A percentile compares a stretch with the other conserved stretches of the same genome.
Conservation (phyloP, 2,329 filamentous ascomycete species). For the Microdochium bolleyi region DNA sequence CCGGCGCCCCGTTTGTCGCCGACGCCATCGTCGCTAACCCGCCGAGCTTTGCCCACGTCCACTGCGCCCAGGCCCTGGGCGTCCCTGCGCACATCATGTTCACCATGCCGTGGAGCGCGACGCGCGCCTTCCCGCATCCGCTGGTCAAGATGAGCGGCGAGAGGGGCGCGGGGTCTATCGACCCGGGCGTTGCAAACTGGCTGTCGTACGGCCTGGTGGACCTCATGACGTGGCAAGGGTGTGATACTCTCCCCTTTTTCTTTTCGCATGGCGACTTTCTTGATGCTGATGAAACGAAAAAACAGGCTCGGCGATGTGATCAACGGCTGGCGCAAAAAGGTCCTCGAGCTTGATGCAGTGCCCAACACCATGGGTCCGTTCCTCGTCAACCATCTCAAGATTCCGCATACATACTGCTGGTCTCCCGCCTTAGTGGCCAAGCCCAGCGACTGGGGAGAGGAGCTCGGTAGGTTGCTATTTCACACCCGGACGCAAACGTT, state of each 20-base stretch:
- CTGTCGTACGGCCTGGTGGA: slow-evolving; percentile 74
- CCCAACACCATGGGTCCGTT: slow-evolving; percentile 73
- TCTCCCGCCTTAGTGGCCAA: slow-evolving; percentile 74
- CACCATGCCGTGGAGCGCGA: slow-evolving; percentile 85
- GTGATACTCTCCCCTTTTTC: neutral
- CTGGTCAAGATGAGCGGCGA: slow-evolving; percentile 67
- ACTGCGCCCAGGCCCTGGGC: slow-evolving; percentile 67
- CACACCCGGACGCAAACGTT: neutral
- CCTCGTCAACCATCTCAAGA: slow-evolving; percentile 60
- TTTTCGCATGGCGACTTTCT: neutral
- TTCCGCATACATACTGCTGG: slow-evolving; percentile 88
- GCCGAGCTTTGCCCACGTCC: slow-evolving; percentile 68
- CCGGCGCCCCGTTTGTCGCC: slow-evolving; percentile 64
- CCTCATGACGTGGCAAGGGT: slow-evolving; percentile 80
- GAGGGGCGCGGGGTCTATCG: neutral
- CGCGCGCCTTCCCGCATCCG: slow-evolving; percentile 73
- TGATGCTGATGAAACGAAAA: neutral
- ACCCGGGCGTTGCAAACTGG: slow-evolving; percentile 64
- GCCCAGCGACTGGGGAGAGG: slow-evolving; percentile 64
- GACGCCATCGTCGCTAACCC: slow-evolving; percentile 76
- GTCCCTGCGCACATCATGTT: slow-evolving; percentile 83
- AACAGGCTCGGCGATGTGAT: slow-evolving; percentile 65
- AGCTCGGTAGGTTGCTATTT: slow-evolving; percentile 19
- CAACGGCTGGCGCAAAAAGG: slow-evolving; percentile 67
- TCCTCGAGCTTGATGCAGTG: slow-evolving; percentile 61